phyloP scores from a whole-genome alignment of 2,329 filamentous ascomycete genomes.

The Cladosporium colombiae region DNA sequence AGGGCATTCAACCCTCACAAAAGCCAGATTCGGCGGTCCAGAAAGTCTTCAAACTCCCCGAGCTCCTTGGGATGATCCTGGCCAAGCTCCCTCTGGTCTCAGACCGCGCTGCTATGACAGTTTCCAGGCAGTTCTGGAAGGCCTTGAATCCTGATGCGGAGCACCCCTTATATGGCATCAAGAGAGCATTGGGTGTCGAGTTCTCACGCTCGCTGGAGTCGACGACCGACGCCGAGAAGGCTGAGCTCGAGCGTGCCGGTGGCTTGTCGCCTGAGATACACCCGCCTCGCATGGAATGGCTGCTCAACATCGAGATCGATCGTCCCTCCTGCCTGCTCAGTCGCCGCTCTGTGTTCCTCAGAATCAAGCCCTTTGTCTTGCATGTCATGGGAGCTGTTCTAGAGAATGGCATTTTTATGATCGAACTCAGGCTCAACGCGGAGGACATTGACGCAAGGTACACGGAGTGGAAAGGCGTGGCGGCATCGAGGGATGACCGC shows the following conservation, averaged over 20 bases:
- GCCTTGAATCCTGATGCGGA: not conserved
- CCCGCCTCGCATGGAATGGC: not conserved
- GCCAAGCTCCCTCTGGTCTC: not conserved
- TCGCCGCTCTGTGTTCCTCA: not conserved
- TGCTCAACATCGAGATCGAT: not conserved
- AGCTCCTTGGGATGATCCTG: constrained; percentile 22
- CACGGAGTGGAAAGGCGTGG: not conserved
- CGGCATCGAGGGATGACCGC: not conserved
- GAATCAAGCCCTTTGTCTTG: not conserved
- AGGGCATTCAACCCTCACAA: not conserved
- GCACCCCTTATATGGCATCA: not conserved
- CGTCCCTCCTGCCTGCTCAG: too few species aligned
- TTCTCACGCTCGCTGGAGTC: not conserved
- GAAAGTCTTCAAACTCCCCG: constrained; percentile 17
- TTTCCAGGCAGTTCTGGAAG: not conserved
- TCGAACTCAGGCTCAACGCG: not conserved
- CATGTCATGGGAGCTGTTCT: not conserved
- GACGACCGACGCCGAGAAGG: not conserved
- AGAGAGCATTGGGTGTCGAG: not conserved
- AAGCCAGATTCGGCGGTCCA: not conserved
- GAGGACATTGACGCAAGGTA: not conserved
- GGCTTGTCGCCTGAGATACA: too few species aligned
- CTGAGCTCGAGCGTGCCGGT: not conserved
- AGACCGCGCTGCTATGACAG: not conserved
- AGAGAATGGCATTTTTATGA: not conserved